Evolutionary conservation across 371 early-diverging fungal species (phyloP).

Genomic region (Actinomortierella wolfii): DNA sequence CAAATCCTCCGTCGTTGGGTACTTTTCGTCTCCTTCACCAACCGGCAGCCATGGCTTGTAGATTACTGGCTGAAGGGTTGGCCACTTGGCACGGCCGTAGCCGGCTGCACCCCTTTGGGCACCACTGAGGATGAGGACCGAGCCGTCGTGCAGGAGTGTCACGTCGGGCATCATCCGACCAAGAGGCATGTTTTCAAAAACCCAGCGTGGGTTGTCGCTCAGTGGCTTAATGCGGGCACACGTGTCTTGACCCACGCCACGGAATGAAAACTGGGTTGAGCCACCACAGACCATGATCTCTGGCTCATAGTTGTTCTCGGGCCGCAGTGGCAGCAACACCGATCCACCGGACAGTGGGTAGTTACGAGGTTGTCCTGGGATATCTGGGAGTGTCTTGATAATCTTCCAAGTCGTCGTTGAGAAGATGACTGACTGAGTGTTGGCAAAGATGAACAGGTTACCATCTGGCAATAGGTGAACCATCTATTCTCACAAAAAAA

Average conservation of each 20-base stretch:
- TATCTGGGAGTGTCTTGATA: slow-evolving; percentile 54
- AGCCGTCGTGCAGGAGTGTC: slow-evolving; percentile 54
- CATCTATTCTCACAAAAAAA: slow-evolving; percentile 8
- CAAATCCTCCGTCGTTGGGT: no score
- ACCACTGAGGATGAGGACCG: slow-evolving; percentile 53
- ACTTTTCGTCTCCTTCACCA: no score
- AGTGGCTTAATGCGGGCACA: slow-evolving; percentile 48
- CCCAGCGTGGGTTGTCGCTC: slow-evolving; percentile 35
- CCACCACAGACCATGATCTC: slow-evolving; percentile 56
- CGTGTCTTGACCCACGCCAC: slow-evolving; percentile 20
- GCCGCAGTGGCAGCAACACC: slow-evolving; percentile 52
- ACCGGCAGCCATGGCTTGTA: slow-evolving; percentile 53
- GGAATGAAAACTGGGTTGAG: slow-evolving; percentile 22
- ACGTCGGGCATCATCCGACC: slow-evolving; percentile 54
- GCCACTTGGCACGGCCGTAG: slow-evolving; percentile 39
- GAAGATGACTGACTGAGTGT: slow-evolving; percentile 54
- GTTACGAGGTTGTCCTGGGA: slow-evolving; percentile 60
- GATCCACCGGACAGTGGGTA: slow-evolving; percentile 68
- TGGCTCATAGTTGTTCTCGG: slow-evolving; percentile 48
- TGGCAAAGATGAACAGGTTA: slow-evolving; percentile 61
- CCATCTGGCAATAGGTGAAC: slow-evolving; percentile 58
- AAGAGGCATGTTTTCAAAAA: slow-evolving; percentile 49
- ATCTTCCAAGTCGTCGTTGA: slow-evolving; percentile 54
- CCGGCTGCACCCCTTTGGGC: slow-evolving; percentile 53
- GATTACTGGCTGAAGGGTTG: slow-evolving; percentile 47